Conservation (phyloP, 108 stramenopile species). For the Aureococcus anophagefferens region DNA sequence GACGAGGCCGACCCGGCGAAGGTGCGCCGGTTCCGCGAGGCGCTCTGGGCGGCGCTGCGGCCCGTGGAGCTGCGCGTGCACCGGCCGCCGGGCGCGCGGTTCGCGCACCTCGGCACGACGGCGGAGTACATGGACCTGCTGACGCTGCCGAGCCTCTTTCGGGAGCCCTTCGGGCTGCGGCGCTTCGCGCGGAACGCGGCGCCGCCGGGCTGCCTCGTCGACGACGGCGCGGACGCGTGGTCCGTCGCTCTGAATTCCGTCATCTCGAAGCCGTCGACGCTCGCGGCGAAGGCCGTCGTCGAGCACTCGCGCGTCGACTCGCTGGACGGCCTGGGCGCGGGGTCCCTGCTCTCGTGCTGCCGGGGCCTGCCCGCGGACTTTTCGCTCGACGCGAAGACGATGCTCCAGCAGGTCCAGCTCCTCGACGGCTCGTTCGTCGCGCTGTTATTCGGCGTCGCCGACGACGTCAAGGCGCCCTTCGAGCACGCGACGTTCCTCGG, state of each 20-base stretch:
- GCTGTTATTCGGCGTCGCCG: not conserved
- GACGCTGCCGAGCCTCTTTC: not conserved
- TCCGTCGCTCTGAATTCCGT: not conserved
- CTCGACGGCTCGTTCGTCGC: not conserved
- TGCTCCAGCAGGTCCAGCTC: not conserved
- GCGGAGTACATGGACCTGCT: not conserved
- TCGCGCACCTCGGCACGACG: constrained; percentile 9
- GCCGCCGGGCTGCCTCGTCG: not conserved
- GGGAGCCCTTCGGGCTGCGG: not conserved
- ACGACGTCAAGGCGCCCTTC: not conserved
- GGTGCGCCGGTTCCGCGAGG: not conserved
- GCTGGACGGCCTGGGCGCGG: not conserved
- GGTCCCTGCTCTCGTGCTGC: not conserved
- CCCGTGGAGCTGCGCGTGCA: not conserved
- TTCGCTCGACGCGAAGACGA: not conserved
- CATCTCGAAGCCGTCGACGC: no score
- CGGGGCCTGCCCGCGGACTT: not conserved
- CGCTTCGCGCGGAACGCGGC: no score
- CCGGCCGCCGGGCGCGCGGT: not conserved
- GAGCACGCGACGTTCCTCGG: not conserved
- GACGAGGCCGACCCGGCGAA: not conserved
- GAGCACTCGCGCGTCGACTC: not conserved
- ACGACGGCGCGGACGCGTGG: not conserved
- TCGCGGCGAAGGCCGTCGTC: not conserved
- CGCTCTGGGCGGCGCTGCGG: not conserved